These are phyloP conservation scores for Aureobasidium sp. DNA, from an alignment of 2,329 filamentous ascomycete species.

Conservation along the genomic window DNA sequence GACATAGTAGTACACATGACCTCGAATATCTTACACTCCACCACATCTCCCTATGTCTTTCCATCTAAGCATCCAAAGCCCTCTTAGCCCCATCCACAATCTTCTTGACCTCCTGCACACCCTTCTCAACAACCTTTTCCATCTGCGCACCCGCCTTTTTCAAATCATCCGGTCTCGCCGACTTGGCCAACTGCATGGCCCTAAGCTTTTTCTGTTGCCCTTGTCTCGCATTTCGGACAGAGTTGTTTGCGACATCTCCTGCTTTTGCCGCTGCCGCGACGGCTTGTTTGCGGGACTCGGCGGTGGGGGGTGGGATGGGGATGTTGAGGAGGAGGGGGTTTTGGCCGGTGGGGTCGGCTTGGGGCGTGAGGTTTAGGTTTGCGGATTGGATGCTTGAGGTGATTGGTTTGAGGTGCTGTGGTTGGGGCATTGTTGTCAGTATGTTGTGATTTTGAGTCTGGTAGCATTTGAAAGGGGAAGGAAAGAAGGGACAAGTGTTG, in stretches of 20 bases:
- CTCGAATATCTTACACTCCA: background rate
- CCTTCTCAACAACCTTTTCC: conserved; percentile 47
- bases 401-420: conserved; percentile 49
- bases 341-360: conserved; percentile 41
- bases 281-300: conserved; percentile 43
- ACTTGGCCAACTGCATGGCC: conserved; percentile 36
- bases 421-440: background rate
- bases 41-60: background rate
- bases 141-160: conserved; percentile 43
- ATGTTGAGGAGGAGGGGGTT: conserved; percentile 48
- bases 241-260: conserved; percentile 36
- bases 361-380: conserved; percentile 44
- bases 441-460: no score
- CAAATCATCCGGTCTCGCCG: conserved; percentile 42
- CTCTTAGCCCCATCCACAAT: conserved; percentile 43
- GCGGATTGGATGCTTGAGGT: conserved; percentile 47
- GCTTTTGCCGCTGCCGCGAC: conserved; percentile 36
- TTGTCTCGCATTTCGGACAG: conserved; percentile 38
- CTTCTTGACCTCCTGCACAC: conserved; percentile 42
- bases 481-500: conserved; percentile 18
- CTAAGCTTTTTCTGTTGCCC: conserved; percentile 45
- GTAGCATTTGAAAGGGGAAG: no score
- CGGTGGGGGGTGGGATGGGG: conserved; percentile 51
- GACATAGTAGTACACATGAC: background rate
- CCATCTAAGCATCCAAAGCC: conserved; percentile 31